Evolutionary conservation across 75 land plant genomes (phyloP).

Genomic region (Ceratopteris richardii): DNA sequence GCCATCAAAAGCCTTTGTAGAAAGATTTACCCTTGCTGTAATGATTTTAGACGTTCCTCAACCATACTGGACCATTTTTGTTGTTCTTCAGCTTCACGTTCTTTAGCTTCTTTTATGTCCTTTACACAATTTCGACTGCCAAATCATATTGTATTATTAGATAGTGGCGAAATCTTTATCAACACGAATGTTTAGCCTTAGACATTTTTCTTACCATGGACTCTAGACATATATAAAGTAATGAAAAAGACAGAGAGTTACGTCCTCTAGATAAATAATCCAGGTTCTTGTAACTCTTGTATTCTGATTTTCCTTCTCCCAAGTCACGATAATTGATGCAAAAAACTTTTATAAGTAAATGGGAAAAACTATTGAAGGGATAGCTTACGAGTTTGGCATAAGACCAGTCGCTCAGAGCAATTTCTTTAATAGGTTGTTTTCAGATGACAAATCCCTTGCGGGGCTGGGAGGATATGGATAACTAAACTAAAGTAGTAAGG

Average conservation of each 20-base stretch:
- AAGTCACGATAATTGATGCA: too few species aligned
- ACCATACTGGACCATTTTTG: conserved; percentile 7
- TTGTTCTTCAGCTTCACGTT: conserved; percentile 16
- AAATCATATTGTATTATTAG: background rate
- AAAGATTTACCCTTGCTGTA: conserved; percentile 6
- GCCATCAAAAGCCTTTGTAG: background rate
- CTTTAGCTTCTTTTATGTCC: conserved; percentile 10
- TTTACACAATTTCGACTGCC: conserved; percentile 13
- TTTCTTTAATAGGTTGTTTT: too few species aligned
- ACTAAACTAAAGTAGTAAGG: too few species aligned
- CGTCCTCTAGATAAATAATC: too few species aligned
- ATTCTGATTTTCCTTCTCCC: background rate
- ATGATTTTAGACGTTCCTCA: conserved; percentile 8
- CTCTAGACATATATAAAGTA: background rate
- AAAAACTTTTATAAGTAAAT: too few species aligned
- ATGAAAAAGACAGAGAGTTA: too few species aligned
- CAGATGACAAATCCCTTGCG: too few species aligned
- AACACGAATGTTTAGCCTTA: background rate
- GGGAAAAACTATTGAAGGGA: too few species aligned
- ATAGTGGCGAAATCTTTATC: background rate
- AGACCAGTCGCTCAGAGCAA: too few species aligned
- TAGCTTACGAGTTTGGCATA: too few species aligned
- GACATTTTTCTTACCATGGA: background rate
- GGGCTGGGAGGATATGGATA: too few species aligned
- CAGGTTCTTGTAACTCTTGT: background rate